Conservation (phyloP, 768 basidiomycete genomes). For the Pleurotus sapidus region DNA sequence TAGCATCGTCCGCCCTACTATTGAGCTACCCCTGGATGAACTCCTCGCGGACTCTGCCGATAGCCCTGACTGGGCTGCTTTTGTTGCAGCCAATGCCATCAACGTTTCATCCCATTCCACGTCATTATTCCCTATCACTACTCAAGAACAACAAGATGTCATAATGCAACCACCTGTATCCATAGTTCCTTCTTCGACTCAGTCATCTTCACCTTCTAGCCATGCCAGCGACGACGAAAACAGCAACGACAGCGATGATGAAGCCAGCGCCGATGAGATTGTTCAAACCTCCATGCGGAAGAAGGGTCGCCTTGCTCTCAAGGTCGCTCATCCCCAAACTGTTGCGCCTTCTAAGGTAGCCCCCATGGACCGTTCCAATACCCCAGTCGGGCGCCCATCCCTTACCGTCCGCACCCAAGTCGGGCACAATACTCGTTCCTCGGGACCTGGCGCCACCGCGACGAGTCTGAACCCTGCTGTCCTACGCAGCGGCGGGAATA, state of each 20-base stretch:
- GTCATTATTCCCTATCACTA: conserved; percentile 16
- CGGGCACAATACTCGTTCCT: conserved; percentile 43
- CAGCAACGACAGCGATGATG: conserved; percentile 31
- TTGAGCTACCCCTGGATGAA: conserved; percentile 85
- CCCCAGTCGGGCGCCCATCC: conserved; percentile 47
- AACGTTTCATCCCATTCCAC: conserved; percentile 13
- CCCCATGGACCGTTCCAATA: conserved; percentile 44
- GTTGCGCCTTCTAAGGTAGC: conserved; percentile 59
- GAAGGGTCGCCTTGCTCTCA: conserved; percentile 22
- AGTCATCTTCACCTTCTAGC: conserved; percentile 12
- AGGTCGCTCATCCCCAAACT: conserved; percentile 47
- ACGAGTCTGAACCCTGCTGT: conserved; percentile 51
- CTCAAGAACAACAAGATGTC: conserved; percentile 16
- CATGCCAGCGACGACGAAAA: conserved; percentile 25
- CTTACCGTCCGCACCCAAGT: conserved; percentile 60
- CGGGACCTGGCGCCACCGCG: conserved; percentile 64
- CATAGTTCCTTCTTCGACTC: conserved; percentile 9
- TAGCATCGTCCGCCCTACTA: conserved; percentile 72
- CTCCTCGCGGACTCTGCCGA: conserved; percentile 41
- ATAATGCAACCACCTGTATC: conserved; percentile 14
- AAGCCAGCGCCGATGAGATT: conserved; percentile 25
- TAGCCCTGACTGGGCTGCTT: conserved; percentile 3
- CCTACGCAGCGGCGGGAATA: conserved; percentile 26
- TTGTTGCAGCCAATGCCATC: conserved; percentile 11
- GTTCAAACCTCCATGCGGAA: conserved; percentile 11